Conservation (phyloP, 2,329 filamentous ascomycete species). For the Xylariaceae sp. region DNA sequence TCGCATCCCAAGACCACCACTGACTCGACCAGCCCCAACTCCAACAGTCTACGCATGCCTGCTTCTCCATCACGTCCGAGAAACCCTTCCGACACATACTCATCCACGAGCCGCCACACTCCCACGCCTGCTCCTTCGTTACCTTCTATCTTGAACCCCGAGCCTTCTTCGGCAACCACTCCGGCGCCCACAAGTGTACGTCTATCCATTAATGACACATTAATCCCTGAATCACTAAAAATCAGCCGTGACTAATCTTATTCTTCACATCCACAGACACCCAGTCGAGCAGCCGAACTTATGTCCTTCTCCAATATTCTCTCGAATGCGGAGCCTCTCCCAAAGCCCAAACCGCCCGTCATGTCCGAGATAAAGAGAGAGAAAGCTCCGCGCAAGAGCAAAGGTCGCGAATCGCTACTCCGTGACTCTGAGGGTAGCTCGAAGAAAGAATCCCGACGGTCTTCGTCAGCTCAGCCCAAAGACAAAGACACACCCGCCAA, state of each 20-base stretch:
- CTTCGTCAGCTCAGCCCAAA: constrained; percentile 43
- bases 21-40: constrained; percentile 27
- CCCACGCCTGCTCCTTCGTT: constrained; percentile 30
- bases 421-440: constrained; percentile 44
- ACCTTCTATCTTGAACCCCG: constrained; percentile 32
- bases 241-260: too few species aligned
- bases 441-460: constrained; percentile 46
- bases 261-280: constrained; percentile 49
- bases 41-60: constrained; percentile 30
- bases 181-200: constrained; percentile 29
- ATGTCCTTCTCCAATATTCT: constrained; percentile 98
- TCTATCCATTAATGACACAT: too few species aligned
- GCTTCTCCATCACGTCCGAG: constrained; percentile 25
- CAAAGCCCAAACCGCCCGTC: constrained; percentile 42
- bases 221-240: too few species aligned
- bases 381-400: constrained; percentile 39
- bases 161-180: constrained; percentile 24
- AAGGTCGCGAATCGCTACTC: constrained; percentile 50
- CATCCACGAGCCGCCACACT: constrained; percentile 24
- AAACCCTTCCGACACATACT: constrained; percentile 22
- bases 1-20: constrained; percentile 33
- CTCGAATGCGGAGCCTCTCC: constrained; percentile 68
- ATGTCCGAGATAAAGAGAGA: constrained; percentile 36
- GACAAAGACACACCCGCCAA: constrained; percentile 47
- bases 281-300: constrained; percentile 72